Percentiles rank a stretch among this genome's conserved stretches.
Evolutionary conservation across 2,329 filamentous ascomycete genomes (phyloP).

Genomic region (Talaromyces albobiverticillius): DNA sequence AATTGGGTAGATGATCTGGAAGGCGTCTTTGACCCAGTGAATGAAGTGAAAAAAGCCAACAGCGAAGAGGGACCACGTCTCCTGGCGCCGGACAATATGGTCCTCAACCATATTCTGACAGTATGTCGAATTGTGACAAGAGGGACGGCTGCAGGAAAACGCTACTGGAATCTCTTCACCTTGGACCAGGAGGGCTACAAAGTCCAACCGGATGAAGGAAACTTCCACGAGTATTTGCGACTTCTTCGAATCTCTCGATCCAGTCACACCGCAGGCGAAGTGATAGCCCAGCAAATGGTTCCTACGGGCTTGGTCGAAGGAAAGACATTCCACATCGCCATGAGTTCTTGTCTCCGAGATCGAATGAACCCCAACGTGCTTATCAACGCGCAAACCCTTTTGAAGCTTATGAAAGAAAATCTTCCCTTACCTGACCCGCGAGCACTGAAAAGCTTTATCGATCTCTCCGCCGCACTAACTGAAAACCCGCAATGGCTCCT

Average conservation of each 20-base stretch:
- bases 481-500: constrained; percentile 28
- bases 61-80: constrained; percentile 26
- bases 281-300: constrained; percentile 55
- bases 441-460: constrained; percentile 29
- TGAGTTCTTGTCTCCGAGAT: constrained; percentile 72
- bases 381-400: constrained; percentile 60
- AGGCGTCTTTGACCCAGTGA: constrained; percentile 35
- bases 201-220: constrained; percentile 69
- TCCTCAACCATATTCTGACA: constrained; percentile 67
- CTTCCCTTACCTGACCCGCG: constrained; percentile 29
- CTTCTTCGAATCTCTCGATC: constrained; percentile 64
- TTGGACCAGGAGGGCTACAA: constrained; percentile 43
- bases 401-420: constrained; percentile 58
- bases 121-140: constrained; percentile 58
- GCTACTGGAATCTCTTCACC: constrained; percentile 76
- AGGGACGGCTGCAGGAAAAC: constrained; percentile 59
- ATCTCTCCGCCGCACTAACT: constrained; percentile 24
- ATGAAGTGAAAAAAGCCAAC: constrained; percentile 13
- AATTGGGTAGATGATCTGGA: constrained; percentile 27
- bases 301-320: constrained; percentile 44
- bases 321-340: constrained; percentile 67
- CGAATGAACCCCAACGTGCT: constrained; percentile 71
- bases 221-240: constrained; percentile 67
- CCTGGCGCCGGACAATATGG: constrained; percentile 51
- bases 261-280: constrained; percentile 58